Base-by-base conservation (phyloP, 345 rosid genomes). In the Salix arbutifolia region DNA sequence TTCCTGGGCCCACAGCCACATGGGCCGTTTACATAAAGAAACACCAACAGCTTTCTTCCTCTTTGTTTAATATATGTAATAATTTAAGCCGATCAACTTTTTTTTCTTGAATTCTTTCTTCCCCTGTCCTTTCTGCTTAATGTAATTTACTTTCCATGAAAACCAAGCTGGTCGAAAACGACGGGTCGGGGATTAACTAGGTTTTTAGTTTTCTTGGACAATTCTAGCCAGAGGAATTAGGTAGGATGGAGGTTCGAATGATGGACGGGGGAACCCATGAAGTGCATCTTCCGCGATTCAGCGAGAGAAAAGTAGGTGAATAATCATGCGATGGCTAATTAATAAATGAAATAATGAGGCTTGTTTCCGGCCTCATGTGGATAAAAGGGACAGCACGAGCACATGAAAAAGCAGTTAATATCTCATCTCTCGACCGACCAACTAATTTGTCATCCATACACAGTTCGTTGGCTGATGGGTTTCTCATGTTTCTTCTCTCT, bases 1-100 rank as follows among this genome's bases (percentile, higher is more conserved):
- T 78, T 84, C 73, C 10, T 81, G 74, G 90, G 84, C 71, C 90
- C 90, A 58, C 78, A 52, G 26, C 83, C 91, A 88, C 88, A 85
- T 84, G 91, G 88, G 86, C 61, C 52, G 79, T 80, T 82, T 74
- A 72, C 83, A 85, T 82, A 87, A 85, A 82, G 83, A 73, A 72
- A 66, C 67, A 64, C 71, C 62, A 42, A 4, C 76, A 48, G 8
- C n/a, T 50, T 50, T 9, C 40, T 30, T 66, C 75, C 79, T 73
- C 16, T 58, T 76, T 85, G 67, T 80, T 82, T 80, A 80, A 64
- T 79, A 8, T 44, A 33, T 5, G 4, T 4, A 31, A 31, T 31
- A 31, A 8, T 65, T 53, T 14, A 48, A 65, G 75, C 73, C 71
- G 30, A 77, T 38, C 71, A 71, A 68, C 73, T 73, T 77, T 8